Conservation (phyloP, 352 stramenopile species). For the Phytopythium kandeliae region DNA sequence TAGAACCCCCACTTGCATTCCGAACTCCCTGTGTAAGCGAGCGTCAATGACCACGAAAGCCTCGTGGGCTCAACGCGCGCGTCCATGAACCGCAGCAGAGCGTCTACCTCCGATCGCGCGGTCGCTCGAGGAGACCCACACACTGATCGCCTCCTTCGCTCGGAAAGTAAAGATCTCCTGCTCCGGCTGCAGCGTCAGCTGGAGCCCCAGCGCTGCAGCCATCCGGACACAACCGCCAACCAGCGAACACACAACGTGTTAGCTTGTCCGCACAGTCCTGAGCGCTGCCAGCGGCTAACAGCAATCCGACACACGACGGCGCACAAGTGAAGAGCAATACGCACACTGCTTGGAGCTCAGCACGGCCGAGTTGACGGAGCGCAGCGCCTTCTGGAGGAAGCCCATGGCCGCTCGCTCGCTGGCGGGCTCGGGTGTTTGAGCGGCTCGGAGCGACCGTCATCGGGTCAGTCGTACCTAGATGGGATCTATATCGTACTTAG, state of each 20-base stretch:
- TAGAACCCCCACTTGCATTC: slow-evolving; percentile 72
- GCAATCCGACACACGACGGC: neutral
- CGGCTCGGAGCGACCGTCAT: neutral
- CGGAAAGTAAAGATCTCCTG: slow-evolving; percentile 77
- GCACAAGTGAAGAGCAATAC: slow-evolving; percentile 1
- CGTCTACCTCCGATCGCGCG: slow-evolving; percentile 67
- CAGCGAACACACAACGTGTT: neutral
- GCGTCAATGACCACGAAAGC: neutral
- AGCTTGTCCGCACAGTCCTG: neutral
- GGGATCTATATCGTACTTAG: neutral
- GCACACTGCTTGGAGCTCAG: slow-evolving; percentile 81
- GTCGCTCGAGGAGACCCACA: slow-evolving; percentile 75
- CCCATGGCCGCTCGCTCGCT: slow-evolving; percentile 36
- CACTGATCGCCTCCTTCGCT: slow-evolving; percentile 31
- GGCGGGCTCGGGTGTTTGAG: too few species aligned
- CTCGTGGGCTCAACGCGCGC: neutral
- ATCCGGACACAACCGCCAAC: slow-evolving; percentile 2
- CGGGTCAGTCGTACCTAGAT: neutral
- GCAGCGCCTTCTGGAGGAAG: slow-evolving; percentile 60
- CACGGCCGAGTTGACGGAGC: slow-evolving; percentile 70
- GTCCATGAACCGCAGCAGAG: neutral
- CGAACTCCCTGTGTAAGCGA: slow-evolving; percentile 31
- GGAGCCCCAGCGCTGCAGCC: slow-evolving; percentile 54
- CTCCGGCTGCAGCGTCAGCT: slow-evolving; percentile 68
- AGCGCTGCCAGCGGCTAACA: neutral